Evolutionary conservation across 2,329 filamentous ascomycete genomes (phyloP).

Genomic region (Gremmenia infestans): DNA sequence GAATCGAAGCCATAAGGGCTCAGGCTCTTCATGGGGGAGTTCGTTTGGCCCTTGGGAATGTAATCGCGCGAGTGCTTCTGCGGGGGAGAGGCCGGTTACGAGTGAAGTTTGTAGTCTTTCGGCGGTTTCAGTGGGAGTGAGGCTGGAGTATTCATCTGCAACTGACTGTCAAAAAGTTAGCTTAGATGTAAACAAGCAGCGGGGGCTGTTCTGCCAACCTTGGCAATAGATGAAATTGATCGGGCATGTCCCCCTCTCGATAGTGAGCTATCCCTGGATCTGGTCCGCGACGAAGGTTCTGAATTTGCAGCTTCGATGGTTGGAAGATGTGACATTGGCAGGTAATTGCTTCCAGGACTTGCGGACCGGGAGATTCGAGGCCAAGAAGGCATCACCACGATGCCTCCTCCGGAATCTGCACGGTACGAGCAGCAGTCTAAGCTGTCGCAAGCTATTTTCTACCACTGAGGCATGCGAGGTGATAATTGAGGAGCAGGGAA

Average conservation of each 20-base stretch:
- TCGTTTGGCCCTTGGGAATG: slow-evolving; percentile 86
- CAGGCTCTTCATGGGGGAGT: slow-evolving; percentile 86
- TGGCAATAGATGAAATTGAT: slow-evolving; percentile 30
- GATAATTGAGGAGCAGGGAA: not conserved
- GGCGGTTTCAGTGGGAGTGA: slow-evolving; percentile 76
- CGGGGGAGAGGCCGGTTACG: slow-evolving; percentile 70
- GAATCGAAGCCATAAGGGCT: slow-evolving; percentile 93
- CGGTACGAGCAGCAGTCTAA: slow-evolving; percentile 28
- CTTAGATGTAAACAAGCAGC: not conserved
- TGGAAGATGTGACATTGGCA: slow-evolving; percentile 29
- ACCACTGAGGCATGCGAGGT: slow-evolving; percentile 31
- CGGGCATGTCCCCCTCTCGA: slow-evolving; percentile 26
- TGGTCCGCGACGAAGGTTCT: slow-evolving; percentile 22
- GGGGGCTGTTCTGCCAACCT: slow-evolving; percentile 19
- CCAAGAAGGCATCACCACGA: slow-evolving; percentile 26
- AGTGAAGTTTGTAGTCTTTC: slow-evolving; percentile 77
- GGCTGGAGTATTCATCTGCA: slow-evolving; percentile 57
- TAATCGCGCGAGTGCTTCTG: slow-evolving; percentile 75
- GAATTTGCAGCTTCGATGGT: slow-evolving; percentile 17
- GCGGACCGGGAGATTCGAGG: slow-evolving; percentile 26
- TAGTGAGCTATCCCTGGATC: slow-evolving; percentile 21
- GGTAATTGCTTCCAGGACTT: slow-evolving; percentile 23
- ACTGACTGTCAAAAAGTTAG: slow-evolving; percentile 27
- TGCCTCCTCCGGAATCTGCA: slow-evolving; percentile 4
- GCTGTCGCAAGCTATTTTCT: slow-evolving; percentile 27